Percentiles rank a stretch among this genome's conserved stretches.
phyloP scores from a whole-genome alignment of 805 yeast species.

The Yamadazyma tumulicola region DNA sequence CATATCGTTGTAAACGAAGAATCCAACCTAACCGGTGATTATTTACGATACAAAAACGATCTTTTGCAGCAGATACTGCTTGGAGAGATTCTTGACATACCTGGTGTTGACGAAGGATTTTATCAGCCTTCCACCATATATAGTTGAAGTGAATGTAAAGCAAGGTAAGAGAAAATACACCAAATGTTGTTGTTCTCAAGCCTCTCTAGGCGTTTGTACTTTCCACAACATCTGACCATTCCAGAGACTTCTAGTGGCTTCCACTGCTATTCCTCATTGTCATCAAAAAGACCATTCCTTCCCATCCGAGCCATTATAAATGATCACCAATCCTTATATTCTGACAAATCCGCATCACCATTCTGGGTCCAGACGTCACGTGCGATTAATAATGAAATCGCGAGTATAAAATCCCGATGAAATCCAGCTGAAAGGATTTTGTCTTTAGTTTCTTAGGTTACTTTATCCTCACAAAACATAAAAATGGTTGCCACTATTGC shows the following conservation, averaged over 20 bases:
- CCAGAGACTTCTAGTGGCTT: too few species aligned
- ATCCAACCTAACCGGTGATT: conserved; percentile 4
- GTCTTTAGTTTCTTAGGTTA: too few species aligned
- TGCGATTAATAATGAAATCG: conserved; percentile 4
- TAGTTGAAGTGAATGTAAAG: not conserved
- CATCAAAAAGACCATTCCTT: too few species aligned
- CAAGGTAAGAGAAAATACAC: too few species aligned
- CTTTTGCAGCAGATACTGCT: conserved; percentile 1
- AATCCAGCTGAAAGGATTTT: not conserved
- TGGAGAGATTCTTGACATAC: not conserved
- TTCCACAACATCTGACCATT: too few species aligned
- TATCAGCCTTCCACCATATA: conserved; percentile 10
- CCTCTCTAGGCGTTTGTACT: too few species aligned
- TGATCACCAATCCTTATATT: too few species aligned
- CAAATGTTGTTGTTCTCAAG: too few species aligned
- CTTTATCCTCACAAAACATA: conserved; percentile 1
- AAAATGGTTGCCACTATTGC: conserved; percentile 36
- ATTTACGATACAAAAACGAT: conserved; percentile 9
- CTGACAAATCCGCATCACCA: not conserved
- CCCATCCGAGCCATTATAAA: too few species aligned
- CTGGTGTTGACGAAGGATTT: not conserved
- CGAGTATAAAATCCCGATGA: not conserved
- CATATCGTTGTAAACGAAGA: not conserved
- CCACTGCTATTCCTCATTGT: too few species aligned
- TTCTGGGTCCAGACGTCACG: conserved; percentile 4